Percentiles rank a stretch among this genome's conserved stretches.
These are phyloP conservation scores for Catharanthus roseus DNA, from an alignment of 257 asterid species.

Conservation along the genomic window DNA sequence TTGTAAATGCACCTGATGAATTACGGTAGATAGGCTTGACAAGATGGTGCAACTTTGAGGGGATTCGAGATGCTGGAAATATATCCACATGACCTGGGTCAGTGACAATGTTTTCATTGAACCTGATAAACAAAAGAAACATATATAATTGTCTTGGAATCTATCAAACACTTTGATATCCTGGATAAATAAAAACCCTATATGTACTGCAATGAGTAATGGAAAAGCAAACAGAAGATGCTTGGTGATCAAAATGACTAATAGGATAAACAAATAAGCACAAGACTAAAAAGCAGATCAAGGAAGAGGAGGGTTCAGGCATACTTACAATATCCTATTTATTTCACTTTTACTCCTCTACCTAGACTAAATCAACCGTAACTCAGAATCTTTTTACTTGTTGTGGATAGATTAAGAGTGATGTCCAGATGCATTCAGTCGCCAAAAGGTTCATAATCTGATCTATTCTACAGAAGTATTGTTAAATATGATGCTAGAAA, in stretches of 20 bases:
- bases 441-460: background rate
- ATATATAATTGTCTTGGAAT: conserved; percentile 21
- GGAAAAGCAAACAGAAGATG: background rate
- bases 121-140: conserved; percentile 50
- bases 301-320: background rate
- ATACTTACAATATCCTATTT: no score
- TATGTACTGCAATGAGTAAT: background rate
- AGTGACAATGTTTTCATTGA: conserved; percentile 71
- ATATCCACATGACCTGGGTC: conserved; percentile 97
- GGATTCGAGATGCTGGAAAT: conserved; percentile 82
- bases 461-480: background rate
- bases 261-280: background rate
- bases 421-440: background rate
- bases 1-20: conserved; percentile 33
- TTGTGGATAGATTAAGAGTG: background rate
- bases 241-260: background rate
- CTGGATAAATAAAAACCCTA: background rate
- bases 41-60: conserved; percentile 69
- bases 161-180: conserved; percentile 3
- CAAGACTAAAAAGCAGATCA: background rate
- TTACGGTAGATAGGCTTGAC: conserved; percentile 63
- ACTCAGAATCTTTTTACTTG: background rate
- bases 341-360: background rate
- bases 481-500: background rate
- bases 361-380: background rate